phyloP scores from a whole-genome alignment of 2,329 filamentous ascomycete species.

The Ophiostoma ips region DNA sequence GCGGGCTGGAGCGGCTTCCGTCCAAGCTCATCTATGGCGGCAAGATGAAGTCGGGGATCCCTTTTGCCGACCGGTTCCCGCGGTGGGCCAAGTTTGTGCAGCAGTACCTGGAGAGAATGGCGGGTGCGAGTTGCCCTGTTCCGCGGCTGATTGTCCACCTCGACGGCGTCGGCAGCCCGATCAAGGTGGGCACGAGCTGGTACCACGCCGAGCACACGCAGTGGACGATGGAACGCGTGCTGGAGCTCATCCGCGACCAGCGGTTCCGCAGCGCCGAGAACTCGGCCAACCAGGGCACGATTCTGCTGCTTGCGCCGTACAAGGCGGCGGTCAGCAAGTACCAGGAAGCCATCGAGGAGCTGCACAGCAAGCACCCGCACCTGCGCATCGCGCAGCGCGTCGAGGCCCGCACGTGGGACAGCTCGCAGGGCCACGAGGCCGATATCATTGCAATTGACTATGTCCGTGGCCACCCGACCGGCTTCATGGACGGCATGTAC shows the following conservation, averaged over 20 bases:
- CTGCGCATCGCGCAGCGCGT: slow-evolving; percentile 17
- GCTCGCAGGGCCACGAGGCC: slow-evolving; percentile 32
- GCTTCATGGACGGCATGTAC: slow-evolving; percentile 30
- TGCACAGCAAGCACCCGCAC: slow-evolving; percentile 18
- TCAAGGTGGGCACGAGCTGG: slow-evolving; percentile 22
- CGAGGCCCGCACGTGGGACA: slow-evolving; percentile 30
- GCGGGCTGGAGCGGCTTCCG: slow-evolving; percentile 24
- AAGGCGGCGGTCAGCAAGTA: slow-evolving; percentile 26
- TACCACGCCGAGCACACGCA: slow-evolving; percentile 26
- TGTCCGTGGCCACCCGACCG: slow-evolving; percentile 25
- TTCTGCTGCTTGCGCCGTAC: slow-evolving; percentile 33
- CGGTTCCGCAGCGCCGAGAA: slow-evolving; percentile 21
- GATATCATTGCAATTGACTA: slow-evolving; percentile 35
- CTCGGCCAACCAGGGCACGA: slow-evolving; percentile 18
- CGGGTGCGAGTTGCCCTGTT: slow-evolving; percentile 14
- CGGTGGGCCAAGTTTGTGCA: slow-evolving; percentile 10
- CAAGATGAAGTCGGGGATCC: slow-evolving; percentile 23
- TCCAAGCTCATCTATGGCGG: slow-evolving; percentile 28
- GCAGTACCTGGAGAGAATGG: slow-evolving; percentile 12
- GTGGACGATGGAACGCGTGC: slow-evolving; percentile 24
- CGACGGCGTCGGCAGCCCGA: slow-evolving; percentile 1
- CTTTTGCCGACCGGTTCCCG: slow-evolving; percentile 10
- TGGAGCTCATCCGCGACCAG: slow-evolving; percentile 19
- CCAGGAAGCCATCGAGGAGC: slow-evolving; percentile 13
- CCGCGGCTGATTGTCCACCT: slow-evolving; percentile 25